Conservation (phyloP, 495 filamentous ascomycete genomes). For the Aspergillus cristatus region DNA sequence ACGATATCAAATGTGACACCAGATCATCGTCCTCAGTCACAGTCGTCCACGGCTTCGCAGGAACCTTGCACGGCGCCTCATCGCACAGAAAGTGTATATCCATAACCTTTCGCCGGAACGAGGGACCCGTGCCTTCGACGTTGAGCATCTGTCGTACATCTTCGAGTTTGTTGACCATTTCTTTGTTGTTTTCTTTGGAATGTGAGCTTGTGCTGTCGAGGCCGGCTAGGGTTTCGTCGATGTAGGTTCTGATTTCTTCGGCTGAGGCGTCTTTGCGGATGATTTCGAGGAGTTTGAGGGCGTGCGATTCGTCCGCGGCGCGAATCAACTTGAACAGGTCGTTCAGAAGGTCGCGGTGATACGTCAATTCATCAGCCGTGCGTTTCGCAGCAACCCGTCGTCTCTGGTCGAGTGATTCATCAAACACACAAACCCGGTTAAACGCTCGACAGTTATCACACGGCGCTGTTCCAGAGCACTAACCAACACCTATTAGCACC, state of each 20-base stretch:
- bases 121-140: conserved; percentile 24
- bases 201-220: conserved; percentile 6
- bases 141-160: conserved; percentile 22
- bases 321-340: conserved; percentile 33
- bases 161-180: conserved; percentile 19
- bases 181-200: conserved; percentile 2
- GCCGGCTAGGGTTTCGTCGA: conserved; percentile 21
- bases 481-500: not conserved
- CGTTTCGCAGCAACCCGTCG: conserved; percentile 41
- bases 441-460: conserved; percentile 36
- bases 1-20: conserved; percentile 43
- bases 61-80: conserved; percentile 31
- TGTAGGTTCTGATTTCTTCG: conserved; percentile 28
- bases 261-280: conserved; percentile 28
- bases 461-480: conserved; percentile 35
- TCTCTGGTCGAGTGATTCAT: conserved; percentile 38
- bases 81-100: conserved; percentile 38
- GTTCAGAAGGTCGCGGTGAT: conserved; percentile 33
- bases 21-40: conserved; percentile 41
- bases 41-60: conserved; percentile 42
- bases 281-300: conserved; percentile 21
- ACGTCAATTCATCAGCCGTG: conserved; percentile 35
- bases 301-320: conserved; percentile 22
- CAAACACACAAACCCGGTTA: conserved; percentile 33
- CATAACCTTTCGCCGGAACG: conserved; percentile 37